Percentiles rank a stretch among this genome's conserved stretches.
Conservation (phyloP, 139 green algal genomes). For the Astrephomene gubernaculifera region DNA sequence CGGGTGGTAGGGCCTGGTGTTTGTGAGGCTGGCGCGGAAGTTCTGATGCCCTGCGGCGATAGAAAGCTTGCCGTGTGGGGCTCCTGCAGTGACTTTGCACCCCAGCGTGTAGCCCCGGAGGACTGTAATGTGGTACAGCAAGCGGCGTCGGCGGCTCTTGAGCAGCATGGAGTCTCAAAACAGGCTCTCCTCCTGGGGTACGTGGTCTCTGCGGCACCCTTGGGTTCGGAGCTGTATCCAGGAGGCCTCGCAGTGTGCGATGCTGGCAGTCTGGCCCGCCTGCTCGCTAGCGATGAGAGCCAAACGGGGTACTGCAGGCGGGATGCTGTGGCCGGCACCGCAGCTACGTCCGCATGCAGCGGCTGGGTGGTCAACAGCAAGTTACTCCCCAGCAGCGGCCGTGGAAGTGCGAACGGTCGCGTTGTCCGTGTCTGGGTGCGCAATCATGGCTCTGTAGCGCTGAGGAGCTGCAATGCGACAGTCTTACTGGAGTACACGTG, state of each 20-base stretch:
- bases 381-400: no score
- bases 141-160: background rate
- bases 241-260: constrained; percentile 26
- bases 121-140: background rate
- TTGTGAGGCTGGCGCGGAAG: constrained; percentile 46
- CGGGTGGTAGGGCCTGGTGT: constrained; percentile 37
- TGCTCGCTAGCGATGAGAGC: background rate
- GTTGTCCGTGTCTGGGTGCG: no score
- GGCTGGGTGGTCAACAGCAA: no score
- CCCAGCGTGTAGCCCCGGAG: background rate
- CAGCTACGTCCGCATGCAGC: background rate
- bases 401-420: no score
- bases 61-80: background rate
- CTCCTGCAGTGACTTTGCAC: background rate
- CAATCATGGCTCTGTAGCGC: background rate
- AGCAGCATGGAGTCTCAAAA: background rate
- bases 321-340: background rate
- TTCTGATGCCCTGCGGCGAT: background rate
- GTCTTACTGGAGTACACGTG: no score
- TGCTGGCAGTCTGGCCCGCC: background rate
- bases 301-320: background rate
- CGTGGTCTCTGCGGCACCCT: constrained; percentile 22
- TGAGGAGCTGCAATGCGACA: background rate
- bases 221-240: background rate
- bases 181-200: constrained; percentile 3